Conservation (phyloP, 176 grass and related monocot genomes). For the Ananas comosus region DNA sequence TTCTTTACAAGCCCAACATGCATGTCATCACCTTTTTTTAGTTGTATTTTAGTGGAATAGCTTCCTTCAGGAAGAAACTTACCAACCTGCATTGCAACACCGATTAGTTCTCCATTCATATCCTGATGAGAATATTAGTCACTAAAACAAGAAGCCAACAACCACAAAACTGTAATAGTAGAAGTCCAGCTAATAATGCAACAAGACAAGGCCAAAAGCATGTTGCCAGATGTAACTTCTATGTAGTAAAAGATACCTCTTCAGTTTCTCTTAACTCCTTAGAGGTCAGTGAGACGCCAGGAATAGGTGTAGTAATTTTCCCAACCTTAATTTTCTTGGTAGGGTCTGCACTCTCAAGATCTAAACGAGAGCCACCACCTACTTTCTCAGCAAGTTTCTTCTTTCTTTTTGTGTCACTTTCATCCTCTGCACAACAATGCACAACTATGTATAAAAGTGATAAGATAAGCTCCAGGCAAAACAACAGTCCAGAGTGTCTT, state of each 20-base stretch:
- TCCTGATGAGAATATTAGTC: background rate
- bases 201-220: constrained; percentile 13
- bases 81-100: constrained; percentile 32
- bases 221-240: constrained; percentile 11
- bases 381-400: constrained; percentile 41
- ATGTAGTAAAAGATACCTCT: constrained; percentile 47
- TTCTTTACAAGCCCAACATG: constrained; percentile 46
- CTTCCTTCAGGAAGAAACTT: constrained; percentile 45
- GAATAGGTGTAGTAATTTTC: constrained; percentile 37
- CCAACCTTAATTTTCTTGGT: constrained; percentile 49
- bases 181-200: constrained; percentile 9
- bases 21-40: constrained; percentile 53
- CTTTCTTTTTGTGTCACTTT: constrained; percentile 55
- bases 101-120: constrained; percentile 5
- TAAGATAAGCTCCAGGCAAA: background rate
- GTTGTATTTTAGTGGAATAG: constrained; percentile 47
- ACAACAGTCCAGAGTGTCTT: background rate
- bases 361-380: constrained; percentile 29
- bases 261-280: constrained; percentile 63
- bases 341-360: constrained; percentile 33
- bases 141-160: constrained; percentile 6
- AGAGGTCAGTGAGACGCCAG: constrained; percentile 34
- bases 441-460: constrained; percentile 15
- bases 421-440: constrained; percentile 46
- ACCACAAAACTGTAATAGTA: background rate